Conservation (phyloP, 495 filamentous ascomycete genomes). For the Penicillium subrubescens region DNA sequence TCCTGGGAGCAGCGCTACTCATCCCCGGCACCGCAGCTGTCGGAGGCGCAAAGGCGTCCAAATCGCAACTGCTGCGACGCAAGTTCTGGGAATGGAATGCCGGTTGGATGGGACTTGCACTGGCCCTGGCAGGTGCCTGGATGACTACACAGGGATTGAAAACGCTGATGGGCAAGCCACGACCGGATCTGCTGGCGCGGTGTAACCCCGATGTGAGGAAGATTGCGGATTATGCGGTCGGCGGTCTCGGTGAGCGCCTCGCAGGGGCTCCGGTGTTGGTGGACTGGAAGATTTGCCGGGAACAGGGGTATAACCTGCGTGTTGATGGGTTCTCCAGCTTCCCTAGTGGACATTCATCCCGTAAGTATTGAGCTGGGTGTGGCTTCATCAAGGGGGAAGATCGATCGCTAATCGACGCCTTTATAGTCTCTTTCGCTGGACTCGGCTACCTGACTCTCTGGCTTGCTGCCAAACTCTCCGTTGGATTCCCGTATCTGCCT, state of each 20-base stretch:
- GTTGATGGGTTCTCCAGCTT: conserved; percentile 68
- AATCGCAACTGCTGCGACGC: conserved; percentile 28
- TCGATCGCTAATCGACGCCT: not conserved
- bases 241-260: conserved; percentile 51
- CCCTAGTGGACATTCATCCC: conserved; percentile 69
- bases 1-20: conserved; percentile 50
- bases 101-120: conserved; percentile 63
- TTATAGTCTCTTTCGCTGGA: conserved; percentile 61
- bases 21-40: conserved; percentile 46
- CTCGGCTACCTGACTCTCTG: conserved; percentile 65
- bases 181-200: conserved; percentile 64
- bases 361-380: conserved; percentile 39
- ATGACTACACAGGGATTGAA: conserved; percentile 65
- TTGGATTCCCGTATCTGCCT: conserved; percentile 64
- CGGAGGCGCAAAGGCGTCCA: conserved; percentile 24
- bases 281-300: conserved; percentile 54
- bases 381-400: not conserved
- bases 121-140: conserved; percentile 56
- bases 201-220: conserved; percentile 58
- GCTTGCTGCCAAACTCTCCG: conserved; percentile 63
- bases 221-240: conserved; percentile 45
- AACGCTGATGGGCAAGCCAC: conserved; percentile 62
- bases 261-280: conserved; percentile 51
- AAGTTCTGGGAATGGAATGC: conserved; percentile 65
- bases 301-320: conserved; percentile 38